These are phyloP conservation scores for Lactarius indigo DNA, from an alignment of 768 basidiomycete species.

Conservation along the genomic window DNA sequence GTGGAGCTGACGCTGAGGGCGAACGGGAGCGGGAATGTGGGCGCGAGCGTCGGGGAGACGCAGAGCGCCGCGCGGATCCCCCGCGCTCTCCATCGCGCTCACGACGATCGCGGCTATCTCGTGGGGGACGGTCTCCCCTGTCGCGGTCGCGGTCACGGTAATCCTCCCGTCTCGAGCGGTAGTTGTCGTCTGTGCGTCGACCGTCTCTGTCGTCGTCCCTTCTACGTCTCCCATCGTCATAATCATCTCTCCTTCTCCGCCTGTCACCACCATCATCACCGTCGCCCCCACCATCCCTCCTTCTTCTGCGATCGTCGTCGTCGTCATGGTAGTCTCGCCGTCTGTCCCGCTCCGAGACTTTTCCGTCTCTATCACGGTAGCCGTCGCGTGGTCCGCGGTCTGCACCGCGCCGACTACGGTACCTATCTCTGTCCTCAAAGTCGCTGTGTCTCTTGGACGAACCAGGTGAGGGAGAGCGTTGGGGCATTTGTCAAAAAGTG, in stretches of 20 bases:
- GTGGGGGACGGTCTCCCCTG: conserved; percentile 34
- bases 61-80: conserved; percentile 49
- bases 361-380: neutral
- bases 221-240: conserved; percentile 21
- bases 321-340: neutral
- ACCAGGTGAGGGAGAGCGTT: conserved; percentile 18
- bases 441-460: conserved; percentile 14
- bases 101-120: conserved; percentile 40
- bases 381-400: conserved; percentile 11
- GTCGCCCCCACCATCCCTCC: neutral
- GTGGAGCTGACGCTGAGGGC: conserved; percentile 43
- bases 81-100: conserved; percentile 34
- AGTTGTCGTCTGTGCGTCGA: conserved; percentile 37
- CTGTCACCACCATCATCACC: conserved; percentile 22
- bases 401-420: conserved; percentile 8
- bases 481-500: conserved; percentile 25
- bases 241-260: conserved; percentile 17
- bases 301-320: neutral
- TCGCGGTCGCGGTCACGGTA: conserved; percentile 43
- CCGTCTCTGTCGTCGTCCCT: conserved; percentile 29
- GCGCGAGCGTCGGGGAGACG: conserved; percentile 46
- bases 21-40: conserved; percentile 31
- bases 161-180: conserved; percentile 42
- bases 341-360: conserved; percentile 5
- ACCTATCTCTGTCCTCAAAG: conserved; percentile 8